Base-by-base conservation (phyloP, 2,329 filamentous ascomycete genomes). In the Coleophoma crateriformis region DNA sequence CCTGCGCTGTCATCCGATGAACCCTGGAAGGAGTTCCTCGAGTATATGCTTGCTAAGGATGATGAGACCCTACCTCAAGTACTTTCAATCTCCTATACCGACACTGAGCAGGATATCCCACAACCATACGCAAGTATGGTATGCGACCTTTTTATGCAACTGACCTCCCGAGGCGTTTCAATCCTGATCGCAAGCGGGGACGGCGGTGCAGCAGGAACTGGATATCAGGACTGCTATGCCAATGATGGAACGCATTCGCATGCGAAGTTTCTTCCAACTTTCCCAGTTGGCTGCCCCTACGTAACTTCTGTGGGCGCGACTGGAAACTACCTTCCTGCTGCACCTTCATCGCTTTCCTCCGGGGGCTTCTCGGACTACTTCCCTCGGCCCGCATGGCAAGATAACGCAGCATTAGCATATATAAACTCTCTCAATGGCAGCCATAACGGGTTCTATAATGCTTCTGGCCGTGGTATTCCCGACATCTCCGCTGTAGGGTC, bases 41-140 rank as follows among this genome's bases (percentile, higher is more conserved):
- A 77, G 46, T 77, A 79, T 63, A 63, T 85, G 4, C 71, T 82
- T 0, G 64, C 68, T 1, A 76, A 78, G 54, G 59, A 64, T 32
- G 66, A 77, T 51, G 60, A 66, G 1, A 61, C 68, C 4, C 68
- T 87, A 2, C 82, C 84, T 0, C 75, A 79, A 42, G 77, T 82
- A 10, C 75, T 87, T 60, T 78, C 73, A 48, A 82, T 79, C n/a
- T 85, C 81, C 0, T 87, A 87, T 62, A 82, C 80, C 45, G 83
- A 87, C 51, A 75, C 80, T 49, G 84, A 87, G 65, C 80, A 85
- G 60, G 75, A 75, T 2, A 71, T 87, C 0, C 82, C 83, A 0
- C 59, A 68, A 4, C 74, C 75, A 10, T 87, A 85, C 59, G 81
- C 81, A 17, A 67, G 71, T 45, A 73, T 75, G 44, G 79, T 83